Evolutionary conservation across 1,284 basidiomycete species (phyloP), one percentile per base, ranked within the genome.

Genomic region (Sanghuangporus baumii): DNA sequence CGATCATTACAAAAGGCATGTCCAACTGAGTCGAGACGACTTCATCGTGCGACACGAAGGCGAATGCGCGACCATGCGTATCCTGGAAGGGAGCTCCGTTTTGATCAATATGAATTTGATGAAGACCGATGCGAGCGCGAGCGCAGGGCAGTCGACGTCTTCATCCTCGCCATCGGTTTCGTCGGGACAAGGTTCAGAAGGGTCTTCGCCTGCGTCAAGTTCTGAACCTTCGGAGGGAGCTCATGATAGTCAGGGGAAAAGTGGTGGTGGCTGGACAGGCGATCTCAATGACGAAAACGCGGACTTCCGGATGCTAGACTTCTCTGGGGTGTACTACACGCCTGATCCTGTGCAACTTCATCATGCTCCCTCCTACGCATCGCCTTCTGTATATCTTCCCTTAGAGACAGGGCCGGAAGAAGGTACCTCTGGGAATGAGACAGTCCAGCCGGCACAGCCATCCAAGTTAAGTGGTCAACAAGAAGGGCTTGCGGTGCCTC

Each of bases 251-350:
- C 43, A n/a, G 7, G 43, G 16, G 6, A 9, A n/a, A 6, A n/a
- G 43, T n/a, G 43, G 43, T 7, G 43, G 43, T n/a, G 43, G 43
- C 2, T 46, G 43, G 43, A 46, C 36, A 31, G 43, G 23, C 6
- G 26, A 36, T 18, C 41, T 46, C 16, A n/a, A 46, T n/a, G 43
- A n/a, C 5, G 43, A 46, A 18, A 46, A 46, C 16, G 43, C 43
- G 16, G 43, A 46, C 20, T 46, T 46, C 23, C 46, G 40, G n/a
- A n/a, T 59, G 52, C 36, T 54, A 18, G 62, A 43, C 41, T 63
- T 63, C 57, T 63, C 62, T 11, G 62, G 62, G 3, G 52, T 64
- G 37, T 41, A 64, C 37, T 60, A 57, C 43, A 40, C 57, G 7
- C 37, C 48, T 16, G 51, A 48, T 9, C 52, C 52, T 37, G 8